Evolutionary conservation across 495 filamentous ascomycete species (phyloP), one percentile per base, ranked within the genome.

Genomic region (Neurospora tetrasperma): DNA sequence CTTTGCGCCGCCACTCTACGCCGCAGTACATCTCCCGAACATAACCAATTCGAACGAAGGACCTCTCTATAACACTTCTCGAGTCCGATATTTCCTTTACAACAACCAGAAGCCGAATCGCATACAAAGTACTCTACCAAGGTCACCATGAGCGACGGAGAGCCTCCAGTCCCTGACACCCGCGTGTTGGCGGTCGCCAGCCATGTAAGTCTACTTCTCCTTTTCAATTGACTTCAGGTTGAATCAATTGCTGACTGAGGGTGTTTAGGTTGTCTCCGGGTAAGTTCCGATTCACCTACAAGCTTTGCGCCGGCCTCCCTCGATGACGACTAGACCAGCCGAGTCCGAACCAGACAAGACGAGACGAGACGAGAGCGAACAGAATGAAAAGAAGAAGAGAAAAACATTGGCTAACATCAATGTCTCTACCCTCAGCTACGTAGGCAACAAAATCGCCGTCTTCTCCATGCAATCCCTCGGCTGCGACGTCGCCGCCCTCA

Each of bases 391-490:
- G 27, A 16, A 31, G 4, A 23, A 11, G 12, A 54, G 46, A 54
- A 6, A 23, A 12, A 5, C 20, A 23, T 12, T 11, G 10, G 46
- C 46, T 54, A 54, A 54, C 20, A 38, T 38, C 35, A 4, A 5
- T 7, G 8, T 31, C 1, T 31, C 44, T 20, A 69, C 59, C 20
- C 7, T 71, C 20, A 99, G 96, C 76, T 93, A 97, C 88, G 96
- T 99, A 78, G 96, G 96, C 43, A 99, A 99, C 78, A 94, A 93
- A 76, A 97, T 98, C 85, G 94, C 94, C 46, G 91, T 91, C 1
- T 95, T 97, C 74, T 92, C 93, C 78, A 90, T 99, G 87, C 95
- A 98, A 80, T 89, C 91, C 2, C 84, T 98, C 73, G 96, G 96
- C 48, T 97, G 94, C 79, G 96, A 99, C 76, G 94, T 97, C 4